These are phyloP conservation scores for Liriodendron chinense DNA, from an alignment of 164 flowering plant genomes.

Conservation along the genomic window DNA sequence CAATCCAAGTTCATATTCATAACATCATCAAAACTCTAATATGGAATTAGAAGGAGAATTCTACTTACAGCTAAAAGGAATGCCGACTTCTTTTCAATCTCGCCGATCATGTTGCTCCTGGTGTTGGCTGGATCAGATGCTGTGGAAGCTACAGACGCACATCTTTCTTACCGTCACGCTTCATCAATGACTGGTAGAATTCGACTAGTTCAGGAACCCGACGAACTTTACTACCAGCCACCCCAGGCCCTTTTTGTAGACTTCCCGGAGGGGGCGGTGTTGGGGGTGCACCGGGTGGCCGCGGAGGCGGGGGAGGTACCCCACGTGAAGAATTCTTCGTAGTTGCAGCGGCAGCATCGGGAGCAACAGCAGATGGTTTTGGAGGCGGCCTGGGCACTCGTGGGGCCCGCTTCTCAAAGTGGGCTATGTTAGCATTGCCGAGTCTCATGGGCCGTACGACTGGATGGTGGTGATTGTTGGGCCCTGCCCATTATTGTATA, in stretches of 20 bases:
- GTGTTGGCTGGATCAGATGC: slow-evolving; percentile 48
- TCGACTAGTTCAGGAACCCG: slow-evolving; percentile 96
- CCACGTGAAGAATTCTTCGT: slow-evolving; percentile 30
- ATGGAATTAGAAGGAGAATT: no score
- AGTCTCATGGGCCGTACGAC: no score
- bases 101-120: slow-evolving; percentile 98
- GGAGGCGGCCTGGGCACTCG: slow-evolving; percentile 91
- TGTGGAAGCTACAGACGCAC: slow-evolving; percentile 47
- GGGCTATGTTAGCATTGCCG: no score
- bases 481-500: no score
- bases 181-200: slow-evolving; percentile 91
- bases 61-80: slow-evolving; percentile 82
- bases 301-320: slow-evolving; percentile 47
- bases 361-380: slow-evolving; percentile 43
- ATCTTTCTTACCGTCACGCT: slow-evolving; percentile 90
- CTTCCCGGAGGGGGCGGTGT: slow-evolving; percentile 95
- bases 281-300: slow-evolving; percentile 55
- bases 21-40: no score
- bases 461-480: no score
- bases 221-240: no score
- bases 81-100: slow-evolving; percentile 86
- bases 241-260: slow-evolving; percentile 48
- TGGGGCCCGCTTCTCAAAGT: slow-evolving; percentile 84
- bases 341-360: slow-evolving; percentile 27
- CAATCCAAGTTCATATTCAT: no score